phyloP scores from a whole-genome alignment of 2,329 filamentous ascomycete genomes.

The Mycosphaerella sp. region DNA sequence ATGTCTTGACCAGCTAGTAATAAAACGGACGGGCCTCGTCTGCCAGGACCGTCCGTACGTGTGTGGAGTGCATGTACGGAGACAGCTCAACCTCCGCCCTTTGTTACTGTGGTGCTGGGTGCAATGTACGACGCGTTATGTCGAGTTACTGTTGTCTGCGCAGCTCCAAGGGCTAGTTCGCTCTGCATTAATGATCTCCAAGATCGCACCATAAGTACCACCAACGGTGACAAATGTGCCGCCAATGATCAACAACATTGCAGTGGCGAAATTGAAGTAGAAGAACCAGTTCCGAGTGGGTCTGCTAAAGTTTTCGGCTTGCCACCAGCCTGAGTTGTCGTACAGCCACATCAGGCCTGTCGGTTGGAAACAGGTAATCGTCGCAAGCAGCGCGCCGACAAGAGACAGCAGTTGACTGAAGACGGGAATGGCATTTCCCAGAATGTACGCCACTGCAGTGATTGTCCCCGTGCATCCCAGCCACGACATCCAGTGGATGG shows the following conservation, averaged over 20 bases:
- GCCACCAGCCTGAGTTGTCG: conserved; percentile 29
- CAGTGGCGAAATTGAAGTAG: conserved; percentile 11
- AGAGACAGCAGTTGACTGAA: conserved; percentile 25
- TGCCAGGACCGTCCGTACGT: too few relatives aligned
- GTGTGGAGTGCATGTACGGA: too few relatives aligned
- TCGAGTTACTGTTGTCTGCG: conserved; percentile 28
- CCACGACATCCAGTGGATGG: conserved; percentile 22
- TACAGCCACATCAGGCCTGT: conserved; percentile 41
- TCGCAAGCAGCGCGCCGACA: conserved; percentile 24
- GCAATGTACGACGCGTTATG: conserved; percentile 8
- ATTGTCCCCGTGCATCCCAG: conserved; percentile 17
- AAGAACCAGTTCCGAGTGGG: conserved; percentile 6
- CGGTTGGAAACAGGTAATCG: conserved; percentile 27
- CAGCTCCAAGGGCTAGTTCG: conserved; percentile 20
- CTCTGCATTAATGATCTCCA: conserved; percentile 34
- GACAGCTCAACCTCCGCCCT: too few relatives aligned
- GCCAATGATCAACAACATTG: conserved; percentile 32
- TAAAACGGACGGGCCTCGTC: too few relatives aligned
- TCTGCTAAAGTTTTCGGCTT: conserved; percentile 23
- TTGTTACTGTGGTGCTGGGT: too few relatives aligned
- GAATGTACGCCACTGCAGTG: conserved; percentile 22
- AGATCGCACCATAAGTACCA: conserved; percentile 42
- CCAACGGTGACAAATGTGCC: conserved; percentile 40
- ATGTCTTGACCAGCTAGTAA: too few relatives aligned
- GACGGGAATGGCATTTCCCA: conserved; percentile 23